Evolutionary conservation across 768 basidiomycete species (phyloP).

Genomic region (Pleurotus citrinopileatus): DNA sequence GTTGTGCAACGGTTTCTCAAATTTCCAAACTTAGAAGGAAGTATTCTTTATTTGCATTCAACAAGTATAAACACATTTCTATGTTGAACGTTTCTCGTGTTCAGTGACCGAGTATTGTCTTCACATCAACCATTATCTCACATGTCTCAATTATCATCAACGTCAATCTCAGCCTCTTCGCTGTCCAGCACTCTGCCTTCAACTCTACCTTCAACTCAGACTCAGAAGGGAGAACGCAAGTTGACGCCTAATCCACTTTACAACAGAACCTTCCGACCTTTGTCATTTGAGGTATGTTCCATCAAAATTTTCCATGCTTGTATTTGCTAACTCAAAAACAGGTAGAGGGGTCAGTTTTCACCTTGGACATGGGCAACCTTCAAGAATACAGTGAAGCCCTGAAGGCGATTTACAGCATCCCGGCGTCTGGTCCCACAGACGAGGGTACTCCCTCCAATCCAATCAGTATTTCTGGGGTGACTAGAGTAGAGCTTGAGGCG

Average conservation of each 20-base stretch:
- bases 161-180: no score
- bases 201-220: no score
- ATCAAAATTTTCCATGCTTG: no score
- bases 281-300: not conserved
- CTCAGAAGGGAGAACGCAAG: no score
- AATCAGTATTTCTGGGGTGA: not conserved
- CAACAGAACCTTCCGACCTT: not conserved
- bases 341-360: not conserved
- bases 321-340: no score
- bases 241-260: no score
- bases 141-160: no score
- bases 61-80: not conserved
- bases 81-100: not conserved
- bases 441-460: conserved; percentile 12
- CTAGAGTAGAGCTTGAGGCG: not conserved
- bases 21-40: not conserved
- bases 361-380: not conserved
- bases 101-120: no score
- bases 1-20: not conserved
- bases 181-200: no score
- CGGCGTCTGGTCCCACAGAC: not conserved
- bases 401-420: not conserved
- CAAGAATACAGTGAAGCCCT: not conserved
- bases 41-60: no score
- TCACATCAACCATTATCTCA: no score